Evolutionary conservation across 2,329 filamentous ascomycete species (phyloP), one percentile per base, ranked within the genome.

Genomic region (Fusarium clavum): DNA sequence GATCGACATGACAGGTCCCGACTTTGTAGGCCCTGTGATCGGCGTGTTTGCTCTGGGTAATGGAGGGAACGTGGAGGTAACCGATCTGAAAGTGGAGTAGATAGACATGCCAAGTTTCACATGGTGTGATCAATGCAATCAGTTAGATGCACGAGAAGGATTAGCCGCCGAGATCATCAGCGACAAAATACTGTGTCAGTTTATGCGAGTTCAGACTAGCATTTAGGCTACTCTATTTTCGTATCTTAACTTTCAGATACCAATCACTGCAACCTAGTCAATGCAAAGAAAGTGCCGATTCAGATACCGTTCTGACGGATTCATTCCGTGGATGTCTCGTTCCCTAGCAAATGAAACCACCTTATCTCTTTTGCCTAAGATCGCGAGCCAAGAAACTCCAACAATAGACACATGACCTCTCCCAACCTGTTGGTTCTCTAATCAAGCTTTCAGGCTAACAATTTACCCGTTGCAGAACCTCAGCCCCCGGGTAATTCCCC

Each of bases 1-100:
- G 18, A 34, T 44, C 4, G 61, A 64, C 11, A 64, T 64, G 59
- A 64, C 61, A 5, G 61, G 61, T 1, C 59, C 61, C 9, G 61
- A 64, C 9, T 64, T 64, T 48, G 61, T 64, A 38, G 61, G 61
- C 10, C 61, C 61, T 24, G 61, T 64, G 45, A 64, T 64, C 48
- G 61, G 61, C 12, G 43, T 57, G 2, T 64, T 64, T 16, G 49
- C 59, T 14, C 13, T 64, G 49, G 61, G 45, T 1, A 14, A 52
- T 32, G 29, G 29, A 24, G 9, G 29, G 25, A 40, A 18, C 0
- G 34, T 32, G 32, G 59, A 64, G 44, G 30, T 64, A 16, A 24
- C 12, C 3, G 59, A 64, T 32, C 20, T 64, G 6, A 25, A 22
- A 20, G 59, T 64, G n/a, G 61, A 64, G 29, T 64, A 64, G 49